Base-by-base conservation (phyloP, 2,329 filamentous ascomycete species). In the Reticulascus tulasneorum region DNA sequence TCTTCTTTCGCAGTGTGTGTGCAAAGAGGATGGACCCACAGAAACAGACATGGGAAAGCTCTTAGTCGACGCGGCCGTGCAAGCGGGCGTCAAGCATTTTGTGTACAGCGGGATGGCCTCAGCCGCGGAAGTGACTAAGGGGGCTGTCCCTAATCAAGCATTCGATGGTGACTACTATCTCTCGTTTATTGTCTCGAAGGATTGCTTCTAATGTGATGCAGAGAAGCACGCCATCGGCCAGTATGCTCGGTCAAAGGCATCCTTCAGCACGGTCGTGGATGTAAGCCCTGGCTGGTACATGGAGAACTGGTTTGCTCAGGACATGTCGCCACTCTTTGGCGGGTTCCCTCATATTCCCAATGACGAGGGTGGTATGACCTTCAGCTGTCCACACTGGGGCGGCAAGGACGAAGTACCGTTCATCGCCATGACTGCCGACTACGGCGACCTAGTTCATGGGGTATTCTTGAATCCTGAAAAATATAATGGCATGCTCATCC, bases 361-460 rank as follows among this genome's bases (percentile, higher is more conserved):
- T 17, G 50, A 52, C 0, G 62, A 66, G 11, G 62, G 56, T 4
- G 53, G 50, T 17, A 38, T 64, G 4, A 64, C 63, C 2, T 54
- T 66, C 27, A 38, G 42, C 4, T 37, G 50, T 3, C 66, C 67
- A 2, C 47, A 45, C 7, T 64, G 63, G 60, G 66, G 64, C 4
- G 64, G 64, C 1, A 54, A 54, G 1, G 54, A 58, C 23, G 46
- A 56, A 7, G 50, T 66, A 0, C 64, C 62, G 0, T 66, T 60
- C 42, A 54, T 70, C 17, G 50, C 54, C 18, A 59, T 69, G 4
- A 44, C 40, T 1, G 55, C 64, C 22, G 66, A 71, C 46, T 70
- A 56, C 37, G 67, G 66, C 5, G 67, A 70, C 34, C 53, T 69
- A 13, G 59, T 70, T 9, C 66, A 71, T 19, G 66, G 64, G 4